Percentiles rank a stretch among this genome's conserved stretches.
Evolutionary conservation across 2,329 filamentous ascomycete species (phyloP).

Genomic region (Venturia effusa): DNA sequence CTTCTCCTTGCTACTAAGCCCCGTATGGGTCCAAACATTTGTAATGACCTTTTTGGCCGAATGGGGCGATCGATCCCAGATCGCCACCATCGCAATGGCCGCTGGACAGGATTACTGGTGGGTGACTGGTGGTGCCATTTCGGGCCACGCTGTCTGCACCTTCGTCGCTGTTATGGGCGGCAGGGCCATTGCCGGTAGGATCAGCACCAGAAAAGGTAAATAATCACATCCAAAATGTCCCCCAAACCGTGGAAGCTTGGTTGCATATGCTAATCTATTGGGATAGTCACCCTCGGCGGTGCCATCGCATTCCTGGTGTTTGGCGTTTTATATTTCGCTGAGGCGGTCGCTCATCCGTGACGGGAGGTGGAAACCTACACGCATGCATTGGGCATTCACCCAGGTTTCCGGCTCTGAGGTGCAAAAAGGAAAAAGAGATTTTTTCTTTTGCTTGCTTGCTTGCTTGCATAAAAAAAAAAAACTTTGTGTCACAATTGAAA

Average conservation of each 20-base stretch:
- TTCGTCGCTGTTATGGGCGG: constrained; percentile 86
- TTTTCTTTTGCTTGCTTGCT: too few species aligned
- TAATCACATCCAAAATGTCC: constrained; percentile 24
- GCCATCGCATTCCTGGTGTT: constrained; percentile 85
- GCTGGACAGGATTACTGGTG: constrained; percentile 98
- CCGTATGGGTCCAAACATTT: constrained; percentile 97
- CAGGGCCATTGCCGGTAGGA: constrained; percentile 79
- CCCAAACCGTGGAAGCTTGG: neutral
- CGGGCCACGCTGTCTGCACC: constrained; percentile 83
- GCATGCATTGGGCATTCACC: too few species aligned
- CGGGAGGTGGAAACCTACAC: too few species aligned
- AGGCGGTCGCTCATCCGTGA: constrained; percentile 34
- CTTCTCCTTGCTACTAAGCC: constrained; percentile 76
- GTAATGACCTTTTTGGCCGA: constrained; percentile 98
- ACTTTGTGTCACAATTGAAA: too few species aligned
- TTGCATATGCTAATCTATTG: constrained; percentile 21
- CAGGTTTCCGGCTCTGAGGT: too few species aligned
- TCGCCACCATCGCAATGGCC: constrained; percentile 97
- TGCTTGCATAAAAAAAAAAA: too few species aligned
- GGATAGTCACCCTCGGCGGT: constrained; percentile 77
- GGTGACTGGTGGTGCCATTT: constrained; percentile 81
- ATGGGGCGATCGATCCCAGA: constrained; percentile 96
- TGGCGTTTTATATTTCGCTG: constrained; percentile 80
- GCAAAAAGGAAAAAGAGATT: too few species aligned
- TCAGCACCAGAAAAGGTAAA: constrained; percentile 93